Conservation (phyloP, 352 stramenopile genomes). For the Phytophthora sojae region DNA sequence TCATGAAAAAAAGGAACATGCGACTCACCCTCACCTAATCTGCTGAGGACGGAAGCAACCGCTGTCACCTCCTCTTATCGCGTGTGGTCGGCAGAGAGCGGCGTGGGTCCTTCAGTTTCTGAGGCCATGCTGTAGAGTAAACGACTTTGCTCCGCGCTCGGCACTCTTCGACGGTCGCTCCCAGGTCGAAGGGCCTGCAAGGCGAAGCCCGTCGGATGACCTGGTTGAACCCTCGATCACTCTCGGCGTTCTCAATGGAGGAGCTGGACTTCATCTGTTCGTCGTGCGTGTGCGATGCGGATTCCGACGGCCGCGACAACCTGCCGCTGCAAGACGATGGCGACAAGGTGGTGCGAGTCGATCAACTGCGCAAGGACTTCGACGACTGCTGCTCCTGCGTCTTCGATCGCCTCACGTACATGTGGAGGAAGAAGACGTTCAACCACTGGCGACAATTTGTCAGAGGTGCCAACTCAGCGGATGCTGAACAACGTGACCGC, state of each 20-base stretch:
- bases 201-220: slow-evolving; percentile 18
- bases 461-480: slow-evolving; percentile 9
- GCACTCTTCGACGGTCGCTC: not conserved
- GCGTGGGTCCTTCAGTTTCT: slow-evolving; percentile 1
- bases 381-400: slow-evolving; percentile 73
- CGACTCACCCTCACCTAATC: too few relatives aligned
- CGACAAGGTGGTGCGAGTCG: slow-evolving; percentile 4
- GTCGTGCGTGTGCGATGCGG: slow-evolving; percentile 61
- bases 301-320: slow-evolving; percentile 41
- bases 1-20: too few relatives aligned
- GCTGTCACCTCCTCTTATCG: too few relatives aligned
- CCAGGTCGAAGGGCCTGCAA: not conserved
- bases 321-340: slow-evolving; percentile 29
- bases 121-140: not conserved
- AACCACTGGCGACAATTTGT: slow-evolving; percentile 71
- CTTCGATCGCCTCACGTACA: slow-evolving; percentile 75
- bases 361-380: slow-evolving; percentile 31
- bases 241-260: slow-evolving; percentile 51
- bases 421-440: slow-evolving; percentile 84
- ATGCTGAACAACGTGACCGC: slow-evolving; percentile 1
- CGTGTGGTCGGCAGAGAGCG: not conserved
- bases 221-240: slow-evolving; percentile 23
- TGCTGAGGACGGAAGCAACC: too few relatives aligned
- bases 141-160: not conserved
- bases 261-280: slow-evolving; percentile 73